Conservation (phyloP, 2,329 filamentous ascomycete species). For the Monilinia vaccinii-corymbosi region DNA sequence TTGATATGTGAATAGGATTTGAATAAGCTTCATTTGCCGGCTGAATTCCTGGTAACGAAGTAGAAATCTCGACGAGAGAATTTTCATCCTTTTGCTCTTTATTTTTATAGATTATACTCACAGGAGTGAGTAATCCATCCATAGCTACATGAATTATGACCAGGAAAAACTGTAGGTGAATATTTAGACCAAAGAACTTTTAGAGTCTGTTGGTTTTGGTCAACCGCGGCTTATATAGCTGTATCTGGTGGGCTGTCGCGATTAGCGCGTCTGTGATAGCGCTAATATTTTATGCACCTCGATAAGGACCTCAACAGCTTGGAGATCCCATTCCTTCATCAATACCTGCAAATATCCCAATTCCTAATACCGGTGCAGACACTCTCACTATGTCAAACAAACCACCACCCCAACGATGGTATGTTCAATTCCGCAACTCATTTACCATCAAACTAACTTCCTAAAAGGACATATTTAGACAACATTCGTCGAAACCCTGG, state of each 20-base stretch:
- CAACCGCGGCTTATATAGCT: neutral
- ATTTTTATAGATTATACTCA: slow-evolving; percentile 34
- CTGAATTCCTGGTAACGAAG: slow-evolving; percentile 9
- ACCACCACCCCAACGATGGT: slow-evolving; percentile 19
- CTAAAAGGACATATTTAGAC: slow-evolving; percentile 72
- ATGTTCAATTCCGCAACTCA: neutral
- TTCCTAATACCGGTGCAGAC: neutral
- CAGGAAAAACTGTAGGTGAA: neutral
- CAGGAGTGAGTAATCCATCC: slow-evolving; percentile 40
- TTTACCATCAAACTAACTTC: neutral
- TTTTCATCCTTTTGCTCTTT: slow-evolving; percentile 14
- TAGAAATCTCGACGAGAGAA: slow-evolving; percentile 19
- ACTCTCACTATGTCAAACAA: neutral
- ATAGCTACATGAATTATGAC: slow-evolving; percentile 30
- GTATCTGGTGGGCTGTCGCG: neutral
- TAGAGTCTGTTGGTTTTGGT: neutral
- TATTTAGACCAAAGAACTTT: neutral
- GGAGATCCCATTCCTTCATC: neutral
- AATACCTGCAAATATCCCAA: neutral
- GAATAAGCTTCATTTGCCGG: slow-evolving; percentile 9
- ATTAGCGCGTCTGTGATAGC: slow-evolving; percentile 11
- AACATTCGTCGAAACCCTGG: slow-evolving; percentile 67
- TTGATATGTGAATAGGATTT: slow-evolving; percentile 12
- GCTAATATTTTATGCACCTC: slow-evolving; percentile 11
- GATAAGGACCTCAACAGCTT: slow-evolving; percentile 13